phyloP scores from a whole-genome alignment of 345 rosid genomes.

The Litchi chinensis region DNA sequence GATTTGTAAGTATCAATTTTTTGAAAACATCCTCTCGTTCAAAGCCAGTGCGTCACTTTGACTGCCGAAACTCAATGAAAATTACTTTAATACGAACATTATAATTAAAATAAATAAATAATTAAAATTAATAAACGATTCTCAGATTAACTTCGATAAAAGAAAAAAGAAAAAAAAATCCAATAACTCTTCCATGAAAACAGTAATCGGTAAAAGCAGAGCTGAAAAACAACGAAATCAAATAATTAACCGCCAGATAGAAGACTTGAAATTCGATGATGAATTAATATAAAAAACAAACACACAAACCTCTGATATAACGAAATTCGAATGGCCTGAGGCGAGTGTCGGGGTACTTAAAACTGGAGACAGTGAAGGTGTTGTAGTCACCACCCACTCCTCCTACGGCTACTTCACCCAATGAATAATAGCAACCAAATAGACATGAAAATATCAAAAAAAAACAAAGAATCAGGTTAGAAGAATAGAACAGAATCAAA shows the following conservation, averaged over 20 bases:
- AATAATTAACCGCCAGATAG: too few species aligned
- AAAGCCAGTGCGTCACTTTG: background rate
- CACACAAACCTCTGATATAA: conserved; percentile 66
- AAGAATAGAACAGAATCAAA: conserved; percentile 36
- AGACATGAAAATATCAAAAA: conserved; percentile 31
- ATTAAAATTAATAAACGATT: background rate
- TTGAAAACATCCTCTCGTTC: background rate
- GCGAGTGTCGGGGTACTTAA: conserved; percentile 62
- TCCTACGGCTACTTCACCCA: conserved; percentile 20
- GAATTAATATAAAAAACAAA: background rate
- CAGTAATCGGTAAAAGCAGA: background rate
- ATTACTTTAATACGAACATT: background rate
- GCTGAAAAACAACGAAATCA: background rate
- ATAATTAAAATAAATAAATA: background rate
- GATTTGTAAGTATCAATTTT: background rate
- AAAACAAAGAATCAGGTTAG: conserved; percentile 27
- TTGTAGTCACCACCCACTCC: conserved; percentile 20
- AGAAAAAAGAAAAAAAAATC: too few species aligned
- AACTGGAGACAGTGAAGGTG: conserved; percentile 60
- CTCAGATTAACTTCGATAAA: background rate
- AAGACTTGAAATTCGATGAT: background rate
- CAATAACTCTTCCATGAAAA: background rate
- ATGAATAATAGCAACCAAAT: conserved; percentile 24
- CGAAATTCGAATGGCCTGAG: conserved; percentile 65
- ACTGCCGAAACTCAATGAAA: background rate